These are phyloP conservation scores for Candida mesenterica DNA, from an alignment of 1,139 yeast species.

Conservation along the genomic window DNA sequence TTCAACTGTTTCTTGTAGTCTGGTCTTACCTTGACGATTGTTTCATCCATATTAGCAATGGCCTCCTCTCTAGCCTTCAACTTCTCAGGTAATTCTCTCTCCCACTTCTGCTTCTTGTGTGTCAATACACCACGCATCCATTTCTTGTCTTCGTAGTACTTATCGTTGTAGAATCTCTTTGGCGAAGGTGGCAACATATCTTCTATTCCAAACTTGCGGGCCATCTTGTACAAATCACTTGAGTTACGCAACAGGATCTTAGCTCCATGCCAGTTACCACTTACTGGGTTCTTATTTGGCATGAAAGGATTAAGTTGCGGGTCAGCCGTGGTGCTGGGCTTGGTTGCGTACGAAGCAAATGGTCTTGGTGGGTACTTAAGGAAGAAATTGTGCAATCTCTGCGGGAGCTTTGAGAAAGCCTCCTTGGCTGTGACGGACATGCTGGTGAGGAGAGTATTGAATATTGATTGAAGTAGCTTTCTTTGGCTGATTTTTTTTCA, in stretches of 20 bases:
- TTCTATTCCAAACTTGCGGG: constrained; percentile 74
- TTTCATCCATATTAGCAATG: constrained; percentile 67
- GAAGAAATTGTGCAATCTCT: constrained; percentile 71
- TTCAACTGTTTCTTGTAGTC: constrained; percentile 56
- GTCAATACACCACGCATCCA: constrained; percentile 74
- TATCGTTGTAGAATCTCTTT: constrained; percentile 77
- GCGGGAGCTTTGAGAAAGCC: constrained; percentile 65
- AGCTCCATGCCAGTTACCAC: constrained; percentile 75
- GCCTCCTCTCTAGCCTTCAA: constrained; percentile 65
- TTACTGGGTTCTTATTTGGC: constrained; percentile 80
- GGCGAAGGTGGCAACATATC: constrained; percentile 77
- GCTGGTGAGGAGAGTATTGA: constrained; percentile 2
- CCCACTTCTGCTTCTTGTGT: constrained; percentile 83
- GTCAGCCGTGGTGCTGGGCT: constrained; percentile 65
- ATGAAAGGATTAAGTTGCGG: constrained; percentile 83
- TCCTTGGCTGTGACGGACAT: constrained; percentile 30
- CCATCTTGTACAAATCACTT: constrained; percentile 80
- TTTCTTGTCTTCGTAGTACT: constrained; percentile 66
- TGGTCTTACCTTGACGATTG: constrained; percentile 64
- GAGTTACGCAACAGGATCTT: constrained; percentile 80
- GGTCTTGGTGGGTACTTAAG: constrained; percentile 84
- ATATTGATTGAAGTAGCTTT: background rate
- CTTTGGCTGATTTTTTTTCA: constrained; percentile 2
- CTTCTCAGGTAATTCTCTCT: constrained; percentile 64
- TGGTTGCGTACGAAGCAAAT: constrained; percentile 59